Percentiles rank a stretch among this genome's conserved stretches.
Conservation (phyloP, 345 rosid genomes). For the Trapa bicornis region DNA sequence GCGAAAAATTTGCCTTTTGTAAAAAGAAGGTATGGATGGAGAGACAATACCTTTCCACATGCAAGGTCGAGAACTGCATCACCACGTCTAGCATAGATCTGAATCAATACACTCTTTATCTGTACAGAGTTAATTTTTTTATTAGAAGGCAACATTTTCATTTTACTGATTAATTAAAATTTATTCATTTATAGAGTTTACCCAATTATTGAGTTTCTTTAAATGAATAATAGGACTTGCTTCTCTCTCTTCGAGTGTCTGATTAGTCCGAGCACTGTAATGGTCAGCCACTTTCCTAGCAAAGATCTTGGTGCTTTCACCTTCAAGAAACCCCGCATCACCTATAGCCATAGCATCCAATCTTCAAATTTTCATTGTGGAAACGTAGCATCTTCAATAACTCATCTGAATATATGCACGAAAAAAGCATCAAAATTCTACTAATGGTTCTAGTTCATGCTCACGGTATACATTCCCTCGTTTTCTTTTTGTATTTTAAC, state of each 20-base stretch:
- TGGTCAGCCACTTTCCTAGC: slow-evolving; percentile 84
- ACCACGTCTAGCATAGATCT: slow-evolving; percentile 71
- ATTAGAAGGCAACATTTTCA: background rate
- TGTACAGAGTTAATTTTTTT: slow-evolving; percentile 15
- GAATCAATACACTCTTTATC: slow-evolving; percentile 96
- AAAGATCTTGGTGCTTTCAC: slow-evolving; percentile 46
- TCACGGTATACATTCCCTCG: background rate
- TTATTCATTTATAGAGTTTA: slow-evolving; percentile 15
- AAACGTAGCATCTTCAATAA: background rate
- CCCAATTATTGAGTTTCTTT: slow-evolving; percentile 96
- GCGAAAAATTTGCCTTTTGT: background rate
- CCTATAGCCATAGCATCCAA: slow-evolving; percentile 27
- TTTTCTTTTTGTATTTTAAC: too few species aligned
- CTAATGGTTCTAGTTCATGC: background rate
- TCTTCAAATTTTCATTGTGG: slow-evolving; percentile 1
- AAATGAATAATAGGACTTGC: slow-evolving; percentile 95
- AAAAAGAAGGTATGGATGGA: slow-evolving; percentile 2
- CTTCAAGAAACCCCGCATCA: slow-evolving; percentile 49
- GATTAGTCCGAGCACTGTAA: slow-evolving; percentile 93
- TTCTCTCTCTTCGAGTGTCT: slow-evolving; percentile 92
- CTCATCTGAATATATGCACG: background rate
- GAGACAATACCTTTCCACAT: slow-evolving; percentile 66
- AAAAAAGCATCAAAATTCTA: background rate
- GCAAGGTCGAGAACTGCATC: slow-evolving; percentile 96
- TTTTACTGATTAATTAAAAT: background rate